phyloP scores from a whole-genome alignment of 257 asterid genomes.

The Linaria vulgaris region DNA sequence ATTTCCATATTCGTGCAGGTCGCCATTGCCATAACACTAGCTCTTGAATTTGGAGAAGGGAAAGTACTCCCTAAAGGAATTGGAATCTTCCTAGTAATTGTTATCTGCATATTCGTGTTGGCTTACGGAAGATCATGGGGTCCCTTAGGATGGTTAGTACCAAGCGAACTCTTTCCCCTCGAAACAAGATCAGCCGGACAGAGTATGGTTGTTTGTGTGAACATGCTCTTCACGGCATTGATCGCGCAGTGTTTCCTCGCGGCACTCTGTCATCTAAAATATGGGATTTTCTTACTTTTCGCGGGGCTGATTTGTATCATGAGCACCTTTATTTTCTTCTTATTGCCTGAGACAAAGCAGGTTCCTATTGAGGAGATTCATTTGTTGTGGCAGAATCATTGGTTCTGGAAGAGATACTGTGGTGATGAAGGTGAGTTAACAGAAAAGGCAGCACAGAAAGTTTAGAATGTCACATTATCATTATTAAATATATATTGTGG shows the following conservation, averaged over 20 bases:
- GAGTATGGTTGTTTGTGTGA: constrained; percentile 54
- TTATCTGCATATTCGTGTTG: constrained; percentile 48
- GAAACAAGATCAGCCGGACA: constrained; percentile 67
- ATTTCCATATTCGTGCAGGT: constrained; percentile 26
- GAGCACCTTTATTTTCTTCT: constrained; percentile 48
- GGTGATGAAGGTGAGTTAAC: constrained; percentile 20
- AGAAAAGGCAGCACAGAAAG: too few relatives aligned
- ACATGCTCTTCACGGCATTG: constrained; percentile 61
- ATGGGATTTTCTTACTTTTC: constrained; percentile 51
- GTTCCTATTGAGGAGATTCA: constrained; percentile 62
- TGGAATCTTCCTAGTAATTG: constrained; percentile 35
- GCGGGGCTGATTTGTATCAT: constrained; percentile 41
- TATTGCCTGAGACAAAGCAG: constrained; percentile 66
- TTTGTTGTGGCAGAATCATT: constrained; percentile 48
- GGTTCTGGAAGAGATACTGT: constrained; percentile 54
- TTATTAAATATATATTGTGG: too few relatives aligned
- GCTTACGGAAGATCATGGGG: constrained; percentile 67
- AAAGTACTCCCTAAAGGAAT: constrained; percentile 32
- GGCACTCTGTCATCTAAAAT: constrained; percentile 50
- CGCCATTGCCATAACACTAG: constrained; percentile 44
- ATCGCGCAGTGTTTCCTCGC: constrained; percentile 58
- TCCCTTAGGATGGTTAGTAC: constrained; percentile 63
- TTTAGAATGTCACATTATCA: too few relatives aligned
- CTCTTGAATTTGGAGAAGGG: constrained; percentile 49
- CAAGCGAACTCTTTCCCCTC: constrained; percentile 60